Base-by-base conservation (phyloP, 2,329 filamentous ascomycete species). In the Ceratocystis destructans region DNA sequence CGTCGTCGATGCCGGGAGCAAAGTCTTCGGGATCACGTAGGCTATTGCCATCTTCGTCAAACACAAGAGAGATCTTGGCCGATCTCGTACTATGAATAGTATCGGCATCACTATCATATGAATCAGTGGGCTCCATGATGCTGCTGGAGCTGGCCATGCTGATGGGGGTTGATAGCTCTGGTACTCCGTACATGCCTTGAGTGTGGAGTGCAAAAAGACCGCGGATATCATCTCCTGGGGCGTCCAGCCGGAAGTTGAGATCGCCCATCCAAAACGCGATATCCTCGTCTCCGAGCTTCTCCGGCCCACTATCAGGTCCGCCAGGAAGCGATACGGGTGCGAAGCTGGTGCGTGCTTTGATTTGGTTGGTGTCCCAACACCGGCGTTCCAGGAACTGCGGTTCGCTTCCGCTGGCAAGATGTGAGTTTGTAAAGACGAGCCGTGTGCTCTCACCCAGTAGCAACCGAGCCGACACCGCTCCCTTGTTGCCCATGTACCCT, bases 241-340 rank as follows among this genome's bases (percentile, higher is more conserved):
- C 89, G 63, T 95, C 90, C 0, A 99, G 80, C 41, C 94, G 85
- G 73, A 96, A 99, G 74, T 99, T 99, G 53, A 99, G 80, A 74
- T 99, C 94, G 5, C 94, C 94, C 72, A 96, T 89, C 90, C 93
- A 97, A 72, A 99, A 96, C 0, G 87, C 85, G 76, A 96, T 91
- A 72, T 99, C 94, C 70, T 96, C 93, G 48, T 95, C 89, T 0
- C 90, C 92, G 69, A 99, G 87, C 45, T 79, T 83, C 64, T 88
- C 85, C 0, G 80, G 77, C 25, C 87, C 83, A n/a, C 86, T 84
- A 46, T 85, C 80, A 1, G 83, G 77, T 5, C 87, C 83, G 7
- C 88, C 86, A 0, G 82, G 78, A 67, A 87, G 82, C 48, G 79
- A 79, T 5, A 95, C 82, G 0, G 90, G 86, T 5, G 88, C 84